Base-by-base conservation (phyloP, 208 protist genomes). In the Tritrichomonas foetus region DNA sequence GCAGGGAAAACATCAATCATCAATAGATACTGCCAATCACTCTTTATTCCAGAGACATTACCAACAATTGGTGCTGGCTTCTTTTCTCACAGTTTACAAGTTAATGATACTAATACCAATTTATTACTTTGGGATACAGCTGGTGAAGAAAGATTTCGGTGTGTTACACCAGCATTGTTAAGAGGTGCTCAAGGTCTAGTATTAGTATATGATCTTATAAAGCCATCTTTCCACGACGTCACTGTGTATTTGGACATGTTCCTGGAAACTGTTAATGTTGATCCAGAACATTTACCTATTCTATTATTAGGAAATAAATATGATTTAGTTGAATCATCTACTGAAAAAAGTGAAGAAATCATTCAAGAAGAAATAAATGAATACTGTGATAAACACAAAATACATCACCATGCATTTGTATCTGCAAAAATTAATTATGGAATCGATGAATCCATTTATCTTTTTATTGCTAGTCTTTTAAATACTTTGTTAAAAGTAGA, bases 41-140 rank as follows among this genome's bases (percentile, higher is more conserved):
- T 41, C 11, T 82, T 53, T 25, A 1, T 82, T 82, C n/a, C 47
- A 30, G 50, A 36, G 1, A 82, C 74, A 47, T 50, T 50, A 36
- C 27, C 74, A 22, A 82, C 74, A 53, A 82, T 82, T 44, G 74
- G 74, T 9, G 74, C 74, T 33, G 74, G 74, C 47, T 82, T 82
- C 50, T 47, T 82, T 36, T 41, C 74, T 33, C 74, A 82, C 30
- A 82, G 41, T 50, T 20, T 82, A n/a, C n/a, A 49, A n/a, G 30
- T 82, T 50, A 5, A 53, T 20, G 74, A 82, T 30, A 50, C 41
- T n/a, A 41, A 82, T 8, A 36, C 50, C 14, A 82, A 82, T 82
- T 50, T 82, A 41, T 50, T 82, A 41, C n/a, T 82, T n/a, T 82
- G 74, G 74, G 74, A 82, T 82, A 82, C 74, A 33, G 74, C 74